Conservation (phyloP, 805 yeast genomes). For the Candida rishiriensis region DNA sequence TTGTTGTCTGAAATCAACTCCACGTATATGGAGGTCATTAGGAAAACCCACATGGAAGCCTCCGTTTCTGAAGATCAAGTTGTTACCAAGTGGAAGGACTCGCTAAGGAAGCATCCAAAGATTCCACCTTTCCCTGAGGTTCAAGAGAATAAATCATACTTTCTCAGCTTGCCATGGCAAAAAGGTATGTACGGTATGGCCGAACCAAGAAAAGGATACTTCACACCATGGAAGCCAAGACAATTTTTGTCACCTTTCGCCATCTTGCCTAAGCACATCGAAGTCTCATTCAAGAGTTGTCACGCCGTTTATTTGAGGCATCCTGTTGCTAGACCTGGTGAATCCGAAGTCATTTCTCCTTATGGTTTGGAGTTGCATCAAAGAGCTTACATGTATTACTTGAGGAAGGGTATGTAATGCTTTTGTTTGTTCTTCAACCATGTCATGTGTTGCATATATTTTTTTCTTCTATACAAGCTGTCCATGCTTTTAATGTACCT, state of each 20-base stretch:
- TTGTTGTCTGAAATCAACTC: conserved; percentile 31
- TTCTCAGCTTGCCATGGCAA: conserved; percentile 79
- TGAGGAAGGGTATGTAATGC: conserved; percentile 54
- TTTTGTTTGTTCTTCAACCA: not conserved
- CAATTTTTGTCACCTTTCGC: conserved; percentile 92
- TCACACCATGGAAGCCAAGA: conserved; percentile 96
- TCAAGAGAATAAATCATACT: conserved; percentile 28
- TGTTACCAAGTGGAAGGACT: conserved; percentile 42
- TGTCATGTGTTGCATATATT: too few relatives aligned
- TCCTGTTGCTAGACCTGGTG: conserved; percentile 96
- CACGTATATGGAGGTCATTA: conserved; percentile 27
- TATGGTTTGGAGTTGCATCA: conserved; percentile 78
- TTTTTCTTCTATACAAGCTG: too few relatives aligned
- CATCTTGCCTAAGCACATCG: conserved; percentile 86
- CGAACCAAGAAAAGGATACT: conserved; percentile 73
- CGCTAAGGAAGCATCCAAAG: conserved; percentile 38
- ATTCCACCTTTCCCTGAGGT: conserved; percentile 32
- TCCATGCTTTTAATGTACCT: too few relatives aligned
- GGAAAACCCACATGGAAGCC: conserved; percentile 22
- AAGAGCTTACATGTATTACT: conserved; percentile 92
- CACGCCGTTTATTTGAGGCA: conserved; percentile 96
- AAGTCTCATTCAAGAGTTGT: conserved; percentile 84
- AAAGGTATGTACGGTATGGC: conserved; percentile 72
- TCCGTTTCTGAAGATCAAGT: conserved; percentile 26
- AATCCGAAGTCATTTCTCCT: conserved; percentile 92